phyloP scores from a whole-genome alignment of 129 eudicot genomes.

The Artemisia tridentata region DNA sequence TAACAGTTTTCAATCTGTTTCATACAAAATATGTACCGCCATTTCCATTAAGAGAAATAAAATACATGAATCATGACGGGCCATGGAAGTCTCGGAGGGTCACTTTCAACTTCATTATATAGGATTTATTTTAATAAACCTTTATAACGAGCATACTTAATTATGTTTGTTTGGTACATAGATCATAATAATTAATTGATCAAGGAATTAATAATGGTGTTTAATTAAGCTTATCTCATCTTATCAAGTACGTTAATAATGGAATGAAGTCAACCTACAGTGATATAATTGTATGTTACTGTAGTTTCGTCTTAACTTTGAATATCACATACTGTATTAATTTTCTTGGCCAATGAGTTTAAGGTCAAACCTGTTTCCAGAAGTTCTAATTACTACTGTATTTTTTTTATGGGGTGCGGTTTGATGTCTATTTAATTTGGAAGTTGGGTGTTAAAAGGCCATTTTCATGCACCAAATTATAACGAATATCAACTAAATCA shows the following conservation, averaged over 20 bases:
- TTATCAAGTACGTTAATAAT: background rate
- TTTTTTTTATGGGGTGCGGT: background rate
- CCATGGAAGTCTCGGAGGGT: conserved; percentile 8
- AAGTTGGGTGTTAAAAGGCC: conserved; percentile 13
- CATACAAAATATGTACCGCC: too few species aligned
- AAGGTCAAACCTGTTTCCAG: conserved; percentile 5
- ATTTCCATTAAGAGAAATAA: too few species aligned
- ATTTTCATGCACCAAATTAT: conserved; percentile 13
- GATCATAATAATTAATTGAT: background rate
- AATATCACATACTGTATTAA: background rate
- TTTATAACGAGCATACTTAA: background rate
- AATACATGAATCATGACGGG: background rate
- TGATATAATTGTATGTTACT: conserved; percentile 5
- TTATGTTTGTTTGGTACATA: conserved; percentile 4
- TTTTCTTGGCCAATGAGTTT: background rate
- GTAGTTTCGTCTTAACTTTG: background rate
- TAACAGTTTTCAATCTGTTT: background rate
- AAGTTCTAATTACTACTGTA: background rate
- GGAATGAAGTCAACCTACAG: conserved; percentile 11
- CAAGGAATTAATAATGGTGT: background rate
- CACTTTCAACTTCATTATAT: background rate
- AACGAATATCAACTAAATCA: conserved; percentile 14
- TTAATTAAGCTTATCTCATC: conserved; percentile 23
- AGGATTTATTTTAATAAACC: background rate
- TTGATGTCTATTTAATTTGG: background rate